These are phyloP conservation scores for Venturia pyrina DNA, from an alignment of 2,329 filamentous ascomycete genomes.

Conservation along the genomic window DNA sequence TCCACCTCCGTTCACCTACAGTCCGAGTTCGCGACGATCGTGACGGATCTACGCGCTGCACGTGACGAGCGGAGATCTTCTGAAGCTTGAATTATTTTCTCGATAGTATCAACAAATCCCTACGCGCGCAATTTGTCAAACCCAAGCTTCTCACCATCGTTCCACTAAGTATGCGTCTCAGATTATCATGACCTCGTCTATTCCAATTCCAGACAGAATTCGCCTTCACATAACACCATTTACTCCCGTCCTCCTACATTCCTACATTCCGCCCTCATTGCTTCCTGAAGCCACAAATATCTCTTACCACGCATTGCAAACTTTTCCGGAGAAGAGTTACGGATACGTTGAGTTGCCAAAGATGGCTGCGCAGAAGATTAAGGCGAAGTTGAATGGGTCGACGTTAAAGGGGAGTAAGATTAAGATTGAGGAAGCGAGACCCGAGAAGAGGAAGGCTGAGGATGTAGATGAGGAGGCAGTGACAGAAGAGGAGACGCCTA, in stretches of 20 bases:
- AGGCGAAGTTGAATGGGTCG: constrained; percentile 80
- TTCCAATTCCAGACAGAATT: constrained; percentile 17
- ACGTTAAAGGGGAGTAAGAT: constrained; percentile 79
- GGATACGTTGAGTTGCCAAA: constrained; percentile 78
- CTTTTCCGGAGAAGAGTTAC: constrained; percentile 83
- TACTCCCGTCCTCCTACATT: constrained; percentile 60
- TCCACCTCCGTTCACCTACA: neutral
- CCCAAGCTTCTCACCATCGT: neutral
- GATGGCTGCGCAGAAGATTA: constrained; percentile 79
- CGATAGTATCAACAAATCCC: neutral
- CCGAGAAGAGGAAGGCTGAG: constrained; percentile 42
- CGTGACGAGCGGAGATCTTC: neutral
- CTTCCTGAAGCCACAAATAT: constrained; percentile 62
- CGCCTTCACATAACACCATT: constrained; percentile 86
- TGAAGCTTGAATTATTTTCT: neutral
- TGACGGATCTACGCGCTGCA: neutral
- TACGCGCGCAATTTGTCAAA: neutral
- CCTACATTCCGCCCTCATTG: constrained; percentile 60
- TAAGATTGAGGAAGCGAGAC: constrained; percentile 69
- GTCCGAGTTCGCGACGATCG: neutral
- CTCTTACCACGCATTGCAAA: constrained; percentile 78
- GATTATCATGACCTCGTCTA: constrained; percentile 14
- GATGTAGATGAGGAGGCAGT: constrained; percentile 35
- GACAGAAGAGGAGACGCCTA: constrained; percentile 22
- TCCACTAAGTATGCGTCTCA: constrained; percentile 12